These are phyloP conservation scores for rapeseed (Brassica napus) DNA, from an alignment of 345 rosid species.

Conservation along the genomic window DNA sequence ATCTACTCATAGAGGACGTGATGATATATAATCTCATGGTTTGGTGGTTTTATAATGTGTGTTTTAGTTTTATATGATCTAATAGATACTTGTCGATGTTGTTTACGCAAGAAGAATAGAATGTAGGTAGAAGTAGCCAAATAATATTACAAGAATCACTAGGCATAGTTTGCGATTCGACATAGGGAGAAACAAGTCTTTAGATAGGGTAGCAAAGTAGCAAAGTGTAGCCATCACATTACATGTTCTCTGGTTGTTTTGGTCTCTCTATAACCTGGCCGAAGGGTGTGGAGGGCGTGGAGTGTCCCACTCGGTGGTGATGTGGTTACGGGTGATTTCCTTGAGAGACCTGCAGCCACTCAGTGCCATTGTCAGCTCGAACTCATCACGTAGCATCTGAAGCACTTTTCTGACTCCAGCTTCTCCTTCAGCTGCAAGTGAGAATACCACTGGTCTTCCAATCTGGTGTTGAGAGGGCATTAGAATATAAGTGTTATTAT, in stretches of 20 bases:
- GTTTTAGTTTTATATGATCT: background rate
- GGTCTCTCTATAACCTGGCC: conserved; percentile 47
- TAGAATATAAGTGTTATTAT: background rate
- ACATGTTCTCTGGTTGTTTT: conserved; percentile 5
- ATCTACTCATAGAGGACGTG: background rate
- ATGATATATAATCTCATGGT: background rate
- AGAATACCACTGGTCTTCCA: conserved; percentile 87
- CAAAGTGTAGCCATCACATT: conserved; percentile 13
- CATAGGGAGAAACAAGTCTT: conserved; percentile 30
- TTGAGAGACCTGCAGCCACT: conserved; percentile 82
- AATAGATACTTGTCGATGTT: background rate
- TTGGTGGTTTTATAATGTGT: background rate
- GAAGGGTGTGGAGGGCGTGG: conserved; percentile 48
- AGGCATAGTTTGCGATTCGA: conserved; percentile 11
- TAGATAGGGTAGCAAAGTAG: background rate
- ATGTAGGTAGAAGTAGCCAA: conserved; percentile 18
- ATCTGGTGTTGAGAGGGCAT: conserved; percentile 47
- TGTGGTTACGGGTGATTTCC: conserved; percentile 82
- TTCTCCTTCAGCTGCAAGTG: conserved; percentile 88
- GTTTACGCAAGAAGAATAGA: conserved; percentile 18
- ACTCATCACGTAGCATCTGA: conserved; percentile 80
- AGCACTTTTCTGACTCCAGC: conserved; percentile 75
- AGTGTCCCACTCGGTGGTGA: conserved; percentile 68
- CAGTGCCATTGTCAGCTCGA: conserved; percentile 89
- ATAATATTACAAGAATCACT: conserved; percentile 26